Evolutionary conservation across 495 filamentous ascomycete genomes (phyloP), one percentile per base, ranked within the genome.

Genomic region (Penicillium desertorum): DNA sequence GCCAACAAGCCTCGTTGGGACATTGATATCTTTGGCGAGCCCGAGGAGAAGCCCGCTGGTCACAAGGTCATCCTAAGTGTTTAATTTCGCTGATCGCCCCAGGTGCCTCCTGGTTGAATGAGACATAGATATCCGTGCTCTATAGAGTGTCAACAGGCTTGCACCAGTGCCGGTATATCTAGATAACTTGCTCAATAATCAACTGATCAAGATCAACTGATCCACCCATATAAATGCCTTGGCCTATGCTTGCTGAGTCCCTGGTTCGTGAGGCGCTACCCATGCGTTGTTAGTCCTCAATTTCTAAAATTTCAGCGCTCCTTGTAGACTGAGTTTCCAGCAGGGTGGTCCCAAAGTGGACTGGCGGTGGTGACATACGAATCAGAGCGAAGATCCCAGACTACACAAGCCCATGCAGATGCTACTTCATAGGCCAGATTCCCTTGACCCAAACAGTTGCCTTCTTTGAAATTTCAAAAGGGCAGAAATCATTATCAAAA

Each of bases 1-100:
- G 71, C 71, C 32, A 75, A 81, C 71, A 68, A 65, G 63, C 78
- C 78, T 45, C 71, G 73, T 54, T 79, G 78, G 78, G 59, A 76
- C 54, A 69, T 81, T 45, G 65, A 79, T 64, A 71, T 77, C 63
- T 81, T 79, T 61, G 63, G 64, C 20, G 76, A 79, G 60, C 59
- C 63, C 14, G 74, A 74, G 48, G 77, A 81, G 71, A 53, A 67
- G 57, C 49, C 71, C 46, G 77, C 77, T 50, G 48, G 16, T n/a
- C 70, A 79, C 69, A 68, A 79, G 74, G 71, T 79, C 30, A 65
- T 72, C 10, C 32, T 50, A n/a, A 11, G 46, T 60, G 46, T 73
- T 39, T 73, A 75, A 57, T 60, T 50, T 7, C 16, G 9, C 20
- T 25, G 44, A 17, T 39, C 16, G 16, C 36, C 36, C 16, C 16